Base-by-base conservation (phyloP, 768 basidiomycete genomes). In the Rhizopogon vinicolor region DNA sequence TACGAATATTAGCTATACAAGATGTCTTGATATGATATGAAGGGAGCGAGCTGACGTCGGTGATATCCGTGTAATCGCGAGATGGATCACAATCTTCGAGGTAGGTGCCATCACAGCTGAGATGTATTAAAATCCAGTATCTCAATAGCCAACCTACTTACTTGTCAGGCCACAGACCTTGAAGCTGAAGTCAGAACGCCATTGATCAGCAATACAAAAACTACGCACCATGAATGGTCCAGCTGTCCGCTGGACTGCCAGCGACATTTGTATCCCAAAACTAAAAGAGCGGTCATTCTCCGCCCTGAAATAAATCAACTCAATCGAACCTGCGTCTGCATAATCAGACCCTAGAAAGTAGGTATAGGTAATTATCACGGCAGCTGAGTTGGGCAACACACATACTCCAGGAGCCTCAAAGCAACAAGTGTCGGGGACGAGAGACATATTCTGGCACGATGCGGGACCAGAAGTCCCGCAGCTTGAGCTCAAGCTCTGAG, bases 151-250 rank as follows among this genome's bases (percentile, higher is more conserved):
- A 55, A 39, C 5, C 5, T 44, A 68, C 77, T 50, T 59, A 84
- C 82, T 81, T 68, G 61, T 85, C 86, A 3, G 84, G 83, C 86
- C 86, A 88, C 41, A 86, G 72, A 56, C 86, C 85, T 82, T 55
- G 18, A 22, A 58, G 31, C 19, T 12, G 29, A 40, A 60, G 40
- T 62, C 22, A 62, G 48, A 3, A 41, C 4, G 12, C 6, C 19
- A 41, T 42, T 16, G 33, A 22, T 22, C 35, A n/a, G 13, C 14
- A 16, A 41, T 13, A 28, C 49, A n/a, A 28, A 12, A 31, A 14
- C n/a, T n/a, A 61, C 78, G 45, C 55, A 83, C 87, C 86, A 52
- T 87, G 87, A 55, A 89, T 84, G 1, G 86, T 90, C 87, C 88
- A 90, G 62, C 82, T 84, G 61, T 86, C 60, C 9, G 65, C 66